Evolutionary conservation across 1,139 yeast genomes (phyloP), one percentile per base, ranked within the genome.

Genomic region (Zygotorulaspora mrakii): DNA sequence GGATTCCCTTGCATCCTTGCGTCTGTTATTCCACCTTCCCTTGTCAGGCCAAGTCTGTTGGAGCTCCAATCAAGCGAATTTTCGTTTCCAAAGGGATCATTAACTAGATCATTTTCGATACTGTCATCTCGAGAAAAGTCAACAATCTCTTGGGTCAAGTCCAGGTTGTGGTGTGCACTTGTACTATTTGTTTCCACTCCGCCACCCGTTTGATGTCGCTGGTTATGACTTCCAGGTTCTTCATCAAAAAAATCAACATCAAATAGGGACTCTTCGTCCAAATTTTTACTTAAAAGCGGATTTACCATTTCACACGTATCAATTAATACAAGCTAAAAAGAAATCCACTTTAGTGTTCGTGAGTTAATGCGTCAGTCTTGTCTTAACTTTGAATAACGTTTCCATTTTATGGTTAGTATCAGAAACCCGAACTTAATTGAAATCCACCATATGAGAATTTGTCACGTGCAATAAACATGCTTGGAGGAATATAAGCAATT

Each of bases 1-100:
- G 49, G 20, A 11, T 31, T 26, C 17, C 35, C 35, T 1, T 30
- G 33, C 7, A 47, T 39, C 2, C 42, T 33, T 5, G 35, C 22
- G 4, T 40, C 29, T 9, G 47, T 32, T n/a, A 45, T 47, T 40
- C 50, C 39, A 35, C 57, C 39, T 49, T 46, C 33, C 44, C 44
- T 20, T 22, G 35, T 2, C 29, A 31, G 16, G 35, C 30, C 38
- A 33, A 48, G 17, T 34, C 47, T 33, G 25, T 52, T 39, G 9
- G 31, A 34, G 31, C 43, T 40, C 55, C 57, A 54, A 17, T 36
- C 44, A 11, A 39, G 35, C 14, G 54, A 58, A 2, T 50, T 42
- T 30, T 52, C 48, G 39, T 63, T 65, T 23, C 54, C 55, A 38
- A 64, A 64, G 1, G 68, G 66, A 34, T 61, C 61, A 4, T 45